Base-by-base conservation (phyloP, 441 rosid genomes). In the Oxalis stricta region DNA sequence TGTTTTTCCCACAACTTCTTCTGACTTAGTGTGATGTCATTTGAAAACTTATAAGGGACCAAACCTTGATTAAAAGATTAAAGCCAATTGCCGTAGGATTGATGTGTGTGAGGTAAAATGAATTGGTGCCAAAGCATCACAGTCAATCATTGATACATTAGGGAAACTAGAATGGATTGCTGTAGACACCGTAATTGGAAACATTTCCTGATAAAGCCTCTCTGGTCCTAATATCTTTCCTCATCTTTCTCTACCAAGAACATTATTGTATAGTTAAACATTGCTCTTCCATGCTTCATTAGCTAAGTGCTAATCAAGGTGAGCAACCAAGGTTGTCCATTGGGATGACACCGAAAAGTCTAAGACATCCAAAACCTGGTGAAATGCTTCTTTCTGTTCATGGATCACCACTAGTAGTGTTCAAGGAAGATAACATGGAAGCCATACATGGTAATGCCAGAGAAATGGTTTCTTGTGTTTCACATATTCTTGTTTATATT, bases 381-480 rank as follows among this genome's bases (percentile, higher is more conserved):
- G 94, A 89, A 68, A 70, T 84, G 76, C 87, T 82, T 61, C 76
- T 77, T 30, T 84, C 95, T 14, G 81, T 88, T 10, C 86, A 46
- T 47, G 95, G 95, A 31, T 84, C 95, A 55, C 97, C 97, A 18
- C 82, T 88, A 8, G 95, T 94, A 1, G 79, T 76, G 43, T 88
- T 53, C 62, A 74, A 72, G 69, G 84, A 84, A 58, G 95, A 88
- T 37, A 71, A 77, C 64, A 79, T 88, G 94, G 95, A 69, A 72
- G 82, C 84, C 26, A 84, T 88, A 60, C 56, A 35, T 10, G 95
- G 97, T 88, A 69, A 46, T n/a, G n/a, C n/a, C n/a, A n/a, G n/a
- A n/a, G n/a, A n/a, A n/a, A n/a, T n/a, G n/a, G n/a, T n/a, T n/a
- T n/a, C n/a, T n/a, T n/a, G n/a, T n/a, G n/a, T n/a, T n/a, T n/a